Evolutionary conservation across 2,329 filamentous ascomycete genomes (phyloP), one percentile per base, ranked within the genome.

Genomic region (Apiospora koreana): DNA sequence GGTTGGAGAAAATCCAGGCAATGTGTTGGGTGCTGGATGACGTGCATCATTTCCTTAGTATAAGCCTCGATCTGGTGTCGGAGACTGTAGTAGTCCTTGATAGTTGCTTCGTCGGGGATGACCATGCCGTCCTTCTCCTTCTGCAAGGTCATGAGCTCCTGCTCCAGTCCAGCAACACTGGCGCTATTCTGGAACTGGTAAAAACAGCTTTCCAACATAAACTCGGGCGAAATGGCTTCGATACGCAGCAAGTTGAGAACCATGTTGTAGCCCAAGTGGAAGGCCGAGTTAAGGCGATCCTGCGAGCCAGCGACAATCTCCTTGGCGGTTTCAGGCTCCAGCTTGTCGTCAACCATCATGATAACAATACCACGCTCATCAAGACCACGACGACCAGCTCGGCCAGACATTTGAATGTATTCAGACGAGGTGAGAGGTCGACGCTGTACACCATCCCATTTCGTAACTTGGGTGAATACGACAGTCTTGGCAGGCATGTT

Each of bases 401-500:
- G 93, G 72, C 96, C 96, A 69, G 96, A 97, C 96, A 99, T 99
- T 80, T 99, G 96, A 68, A 99, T 94, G 81, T 98, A 99, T 77
- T 99, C 96, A 14, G 94, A 97, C 1, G 94, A 94, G 0, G 95
- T 98, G 25, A 98, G 88, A 82, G 95, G 97, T 73, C 95, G 89
- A 76, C 90, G 89, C 71, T 88, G 87, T 8, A 91, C 87, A 70
- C 97, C 97, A 78, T 99, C 96, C 79, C 95, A 99, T 79, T 99
- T 99, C 68, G 93, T 93, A 12, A 99, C 94, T 75, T 93, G 95
- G 0, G 96, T 98, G 81, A 99, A 99, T n/a, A 99, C 95, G 1
- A 99, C 96, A 0, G 96, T 99, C 85, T 98, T 98, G 35, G 96
- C 96, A 74, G 96, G 96, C 96, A 99, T 98, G 86, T 99, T 99